Evolutionary conservation across 2,329 filamentous ascomycete genomes (phyloP), one percentile per base, ranked within the genome.

Genomic region (Aaosphaeria pasadenensis): DNA sequence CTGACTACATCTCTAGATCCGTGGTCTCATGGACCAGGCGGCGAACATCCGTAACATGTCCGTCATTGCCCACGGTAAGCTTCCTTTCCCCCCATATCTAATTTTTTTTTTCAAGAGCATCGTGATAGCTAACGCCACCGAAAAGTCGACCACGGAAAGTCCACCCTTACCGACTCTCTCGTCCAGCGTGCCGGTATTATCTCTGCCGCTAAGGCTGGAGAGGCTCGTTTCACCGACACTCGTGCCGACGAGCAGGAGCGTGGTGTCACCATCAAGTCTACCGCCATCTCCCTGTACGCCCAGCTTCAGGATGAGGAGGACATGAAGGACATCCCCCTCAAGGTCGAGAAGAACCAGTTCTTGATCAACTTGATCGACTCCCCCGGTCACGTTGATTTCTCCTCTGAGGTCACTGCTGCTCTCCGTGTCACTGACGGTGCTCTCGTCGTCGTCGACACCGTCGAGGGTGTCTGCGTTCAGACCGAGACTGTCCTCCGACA

Each of bases 361-460:
- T 83, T 99, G 83, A 95, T 99, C 87, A 99, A 99, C 87, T 84
- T 99, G 79, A 99, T 99, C 76, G 94, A 99, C 80, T 99, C 94
- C 52, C 94, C 94, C 57, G 94, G 94, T 85, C 94, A 99, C 92
- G 94, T 99, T 81, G 94, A 99, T 81, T 99, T 99, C 87, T 99
- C 94, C 39, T 99, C 94, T 62, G 94, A 99, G 76, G 94, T 99
- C 74, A 99, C 94, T 73, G 94, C 94, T 74, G 94, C 94, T 74
- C 92, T 99, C 72, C 94, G 94, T 90, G 94, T 99, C 79, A 99
- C 94, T 67, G 94, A 99, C 72, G 94, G 94, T 89, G 94, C 94
- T 70, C 89, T 99, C 64, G 94, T 99, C 72, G 94, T 99, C 79
- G 94, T 99, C 81, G 94, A 99, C 83, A 96, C 91, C 77, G 89